Conservation (phyloP, 1,139 yeast species). For the Zygosaccharomyces pseudobailii region DNA sequence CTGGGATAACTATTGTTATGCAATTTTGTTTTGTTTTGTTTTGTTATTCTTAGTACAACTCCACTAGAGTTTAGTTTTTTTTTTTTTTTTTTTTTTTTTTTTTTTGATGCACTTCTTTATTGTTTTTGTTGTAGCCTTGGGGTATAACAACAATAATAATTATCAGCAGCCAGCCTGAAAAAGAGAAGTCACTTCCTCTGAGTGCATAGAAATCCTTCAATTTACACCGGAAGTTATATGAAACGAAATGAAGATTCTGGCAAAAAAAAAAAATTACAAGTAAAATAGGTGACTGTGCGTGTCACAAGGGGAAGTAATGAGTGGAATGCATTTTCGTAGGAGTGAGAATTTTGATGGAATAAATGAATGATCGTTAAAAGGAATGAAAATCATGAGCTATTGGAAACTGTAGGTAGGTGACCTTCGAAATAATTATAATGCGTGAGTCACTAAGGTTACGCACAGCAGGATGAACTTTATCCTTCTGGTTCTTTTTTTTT, state of each 20-base stretch:
- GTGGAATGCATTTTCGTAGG: neutral
- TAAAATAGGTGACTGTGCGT: neutral
- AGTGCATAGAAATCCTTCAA: neutral
- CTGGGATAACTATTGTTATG: conserved; percentile 7
- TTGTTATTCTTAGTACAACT: conserved; percentile 12
- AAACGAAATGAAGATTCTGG: conserved; percentile 1
- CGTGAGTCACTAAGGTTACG: too few relatives aligned
- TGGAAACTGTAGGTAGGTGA: neutral
- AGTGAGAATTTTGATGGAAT: neutral
- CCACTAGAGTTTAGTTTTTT: conserved; percentile 12
- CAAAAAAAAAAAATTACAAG: neutral
- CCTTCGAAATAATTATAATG: too few relatives aligned
- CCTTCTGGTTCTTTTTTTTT: neutral
- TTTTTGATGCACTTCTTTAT: conserved; percentile 2
- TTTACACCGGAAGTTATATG: neutral
- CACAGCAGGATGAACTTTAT: neutral
- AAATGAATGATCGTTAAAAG: conserved; percentile 1
- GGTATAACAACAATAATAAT: neutral
- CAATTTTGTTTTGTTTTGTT: conserved; percentile 1
- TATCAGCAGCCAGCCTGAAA: neutral
- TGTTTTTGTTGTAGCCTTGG: neutral
- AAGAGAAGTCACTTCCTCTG: neutral
- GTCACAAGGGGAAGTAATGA: neutral
- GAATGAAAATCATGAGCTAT: neutral
- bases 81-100: neutral